Evolutionary conservation across 352 stramenopile species (phyloP).

Genomic region (Globisporangium camurandrum): DNA sequence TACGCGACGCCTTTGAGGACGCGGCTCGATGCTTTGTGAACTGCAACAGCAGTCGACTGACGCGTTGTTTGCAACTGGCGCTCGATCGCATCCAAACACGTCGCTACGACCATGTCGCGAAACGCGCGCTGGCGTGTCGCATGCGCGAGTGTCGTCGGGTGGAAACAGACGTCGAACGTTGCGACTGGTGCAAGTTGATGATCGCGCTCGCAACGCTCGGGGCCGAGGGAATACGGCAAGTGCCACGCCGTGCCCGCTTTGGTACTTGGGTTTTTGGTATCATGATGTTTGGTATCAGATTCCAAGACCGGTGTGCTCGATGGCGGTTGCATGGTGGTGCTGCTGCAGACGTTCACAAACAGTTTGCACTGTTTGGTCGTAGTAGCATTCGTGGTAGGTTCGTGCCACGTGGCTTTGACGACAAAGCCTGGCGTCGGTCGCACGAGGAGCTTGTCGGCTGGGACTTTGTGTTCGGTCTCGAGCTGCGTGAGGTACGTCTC

Average conservation of each 20-base stretch:
- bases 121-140: slow-evolving; percentile 54
- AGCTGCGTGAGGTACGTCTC: slow-evolving; percentile 87
- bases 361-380: slow-evolving; percentile 48
- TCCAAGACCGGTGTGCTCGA: slow-evolving; percentile 37
- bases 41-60: no score
- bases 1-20: slow-evolving; percentile 85
- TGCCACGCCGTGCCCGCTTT: slow-evolving; percentile 69
- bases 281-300: no score
- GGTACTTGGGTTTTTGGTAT: no score
- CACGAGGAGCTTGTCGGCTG: slow-evolving; percentile 81
- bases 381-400: not conserved
- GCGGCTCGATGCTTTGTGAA: no score
- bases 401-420: slow-evolving; percentile 79
- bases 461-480: slow-evolving; percentile 85
- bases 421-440: slow-evolving; percentile 85
- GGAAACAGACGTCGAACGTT: slow-evolving; percentile 92
- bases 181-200: slow-evolving; percentile 55
- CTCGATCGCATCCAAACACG: slow-evolving; percentile 82
- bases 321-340: slow-evolving; percentile 74
- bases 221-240: slow-evolving; percentile 88
- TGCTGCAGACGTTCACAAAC: slow-evolving; percentile 93
- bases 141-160: slow-evolving; percentile 77
- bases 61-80: slow-evolving; percentile 37
- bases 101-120: slow-evolving; percentile 81
- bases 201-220: slow-evolving; percentile 85